Conservation (phyloP, 2,329 filamentous ascomycete species). For the Aspergillus terreus region DNA sequence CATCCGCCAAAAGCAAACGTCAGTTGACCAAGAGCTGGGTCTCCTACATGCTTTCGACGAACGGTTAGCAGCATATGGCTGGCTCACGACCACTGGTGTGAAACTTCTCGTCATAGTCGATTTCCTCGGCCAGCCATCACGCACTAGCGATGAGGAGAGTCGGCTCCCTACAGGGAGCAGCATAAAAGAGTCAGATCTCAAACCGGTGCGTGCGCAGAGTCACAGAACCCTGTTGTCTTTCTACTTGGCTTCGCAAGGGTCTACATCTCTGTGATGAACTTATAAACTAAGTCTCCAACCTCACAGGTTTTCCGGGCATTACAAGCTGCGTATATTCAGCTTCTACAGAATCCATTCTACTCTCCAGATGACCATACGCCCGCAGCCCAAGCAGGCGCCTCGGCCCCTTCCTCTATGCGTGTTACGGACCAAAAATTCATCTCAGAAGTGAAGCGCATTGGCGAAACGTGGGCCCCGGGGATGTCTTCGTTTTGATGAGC, state of each 20-base stretch:
- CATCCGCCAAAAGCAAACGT: constrained; percentile 70
- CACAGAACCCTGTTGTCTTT: not conserved
- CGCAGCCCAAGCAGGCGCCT: constrained; percentile 42
- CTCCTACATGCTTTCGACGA: constrained; percentile 92
- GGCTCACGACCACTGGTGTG: constrained; percentile 91
- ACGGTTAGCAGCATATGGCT: constrained; percentile 87
- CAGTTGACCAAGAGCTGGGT: constrained; percentile 78
- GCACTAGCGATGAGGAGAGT: constrained; percentile 28
- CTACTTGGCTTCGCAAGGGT: not conserved
- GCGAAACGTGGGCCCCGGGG: constrained; percentile 80
- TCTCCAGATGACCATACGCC: constrained; percentile 79
- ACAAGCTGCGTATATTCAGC: constrained; percentile 83
- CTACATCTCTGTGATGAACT: not conserved
- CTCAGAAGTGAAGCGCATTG: constrained; percentile 79
- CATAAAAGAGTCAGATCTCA: constrained; percentile 80
- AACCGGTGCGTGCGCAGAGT: constrained; percentile 56
- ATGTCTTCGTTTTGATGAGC: constrained; percentile 10
- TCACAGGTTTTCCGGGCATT: constrained; percentile 77
- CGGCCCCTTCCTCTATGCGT: constrained; percentile 51
- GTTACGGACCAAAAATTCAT: constrained; percentile 81
- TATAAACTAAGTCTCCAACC: not conserved
- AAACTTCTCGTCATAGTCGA: constrained; percentile 89
- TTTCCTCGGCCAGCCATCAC: constrained; percentile 67
- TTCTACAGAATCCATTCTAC: constrained; percentile 94
- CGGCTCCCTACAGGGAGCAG: constrained; percentile 53